Base-by-base conservation (phyloP, 805 yeast genomes). In the Candida peoriensis region DNA sequence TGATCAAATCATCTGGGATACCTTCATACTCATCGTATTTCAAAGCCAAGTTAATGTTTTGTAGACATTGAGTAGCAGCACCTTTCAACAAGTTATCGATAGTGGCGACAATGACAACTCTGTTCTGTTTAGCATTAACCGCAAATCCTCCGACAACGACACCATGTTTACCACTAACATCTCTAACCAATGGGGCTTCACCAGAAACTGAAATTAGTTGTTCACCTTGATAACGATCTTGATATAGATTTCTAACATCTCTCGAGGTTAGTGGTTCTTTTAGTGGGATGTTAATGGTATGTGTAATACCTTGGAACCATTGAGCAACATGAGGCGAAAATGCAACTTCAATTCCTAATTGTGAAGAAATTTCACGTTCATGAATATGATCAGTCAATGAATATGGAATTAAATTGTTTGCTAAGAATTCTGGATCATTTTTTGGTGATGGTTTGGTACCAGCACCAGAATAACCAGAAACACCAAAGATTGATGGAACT, bases 371-470 rank as follows among this genome's bases (percentile, higher is more conserved):
- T 64, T 93, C 99, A 43, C 81, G 76, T 70, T 93, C 99, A 59
- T 93, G 99, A 40, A 93, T 82, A 61, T 93, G 99, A 59, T 90
- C 96, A 10, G 98, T 93, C 52, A 93, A 71, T 5, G 96, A 79
- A 66, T 93, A 93, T 38, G 99, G 97, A 53, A 93, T 85, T 57
- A 93, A 67, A 64, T 93, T 93, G 64, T 93, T 76, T 42, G 66
- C 63, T 57, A 93, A 70, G 54, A 78, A 69, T 39, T 77, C 70
- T 32, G 82, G 66, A 58, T 93, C 97, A 57, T 93, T 93, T 67
- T 89, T 88, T 42, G 95, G 95, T 11, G 96, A 85, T 39, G 98
- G 98, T 65, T 94, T 93, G 24, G 99, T 89, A 46, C 99, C 99
- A 9, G 98, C 98, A 40, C 99, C 99, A 10, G 98, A 93, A 60